phyloP scores from a whole-genome alignment of 1,284 basidiomycete genomes.

The Rhodotorula sp. region DNA sequence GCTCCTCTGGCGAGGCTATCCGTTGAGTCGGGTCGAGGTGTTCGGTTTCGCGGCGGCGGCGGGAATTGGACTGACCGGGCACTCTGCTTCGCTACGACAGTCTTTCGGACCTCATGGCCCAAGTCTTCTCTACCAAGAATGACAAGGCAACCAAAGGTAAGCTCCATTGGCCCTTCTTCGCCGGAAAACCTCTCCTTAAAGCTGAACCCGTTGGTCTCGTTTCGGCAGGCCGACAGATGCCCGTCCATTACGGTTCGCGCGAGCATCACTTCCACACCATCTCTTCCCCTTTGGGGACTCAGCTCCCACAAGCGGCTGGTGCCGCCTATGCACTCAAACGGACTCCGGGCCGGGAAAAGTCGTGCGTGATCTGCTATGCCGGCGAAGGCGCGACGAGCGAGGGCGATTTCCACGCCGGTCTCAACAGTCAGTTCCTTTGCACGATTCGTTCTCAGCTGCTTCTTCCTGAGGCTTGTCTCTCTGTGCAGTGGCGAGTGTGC shows the following conservation, averaged over 20 bases:
- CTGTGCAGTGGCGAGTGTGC: slow-evolving; percentile 50
- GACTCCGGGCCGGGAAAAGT: slow-evolving; percentile 66
- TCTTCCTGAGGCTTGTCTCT: too few relatives aligned
- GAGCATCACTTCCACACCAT: slow-evolving; percentile 89
- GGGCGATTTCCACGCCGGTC: slow-evolving; percentile 59
- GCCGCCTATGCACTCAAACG: slow-evolving; percentile 86
- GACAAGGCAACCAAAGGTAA: slow-evolving; percentile 81
- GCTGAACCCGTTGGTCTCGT: background rate
- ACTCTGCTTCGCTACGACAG: slow-evolving; percentile 52
- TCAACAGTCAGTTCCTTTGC: slow-evolving; percentile 48
- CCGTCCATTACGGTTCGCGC: slow-evolving; percentile 74
- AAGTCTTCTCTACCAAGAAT: slow-evolving; percentile 81
- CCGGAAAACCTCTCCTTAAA: background rate
- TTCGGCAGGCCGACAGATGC: slow-evolving; percentile 52
- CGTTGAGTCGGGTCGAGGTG: slow-evolving; percentile 34
- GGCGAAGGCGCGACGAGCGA: slow-evolving; percentile 65
- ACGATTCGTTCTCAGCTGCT: too few relatives aligned
- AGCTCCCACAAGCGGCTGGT: slow-evolving; percentile 85
- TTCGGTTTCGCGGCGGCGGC: background rate
- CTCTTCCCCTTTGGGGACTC: slow-evolving; percentile 89
- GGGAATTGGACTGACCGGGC: background rate
- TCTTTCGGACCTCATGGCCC: slow-evolving; percentile 64
- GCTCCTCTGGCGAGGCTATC: slow-evolving; percentile 80
- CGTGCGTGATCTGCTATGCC: slow-evolving; percentile 85
- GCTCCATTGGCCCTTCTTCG: slow-evolving; percentile 61